These are phyloP conservation scores for Cordyceps pruinosa DNA, from an alignment of 2,329 filamentous ascomycete species.

Conservation along the genomic window DNA sequence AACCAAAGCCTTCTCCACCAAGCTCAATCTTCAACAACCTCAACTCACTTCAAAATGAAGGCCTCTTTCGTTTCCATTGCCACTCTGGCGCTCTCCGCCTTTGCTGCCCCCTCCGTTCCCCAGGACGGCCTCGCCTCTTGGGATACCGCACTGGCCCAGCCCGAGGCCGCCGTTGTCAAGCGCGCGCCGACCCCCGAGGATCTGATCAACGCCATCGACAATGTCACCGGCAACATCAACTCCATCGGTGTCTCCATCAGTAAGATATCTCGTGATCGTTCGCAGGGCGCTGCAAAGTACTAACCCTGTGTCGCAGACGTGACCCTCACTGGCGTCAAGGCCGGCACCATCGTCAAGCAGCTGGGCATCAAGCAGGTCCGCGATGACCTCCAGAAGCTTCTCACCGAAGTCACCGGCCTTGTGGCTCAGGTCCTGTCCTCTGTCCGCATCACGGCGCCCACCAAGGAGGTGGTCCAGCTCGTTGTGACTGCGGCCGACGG, in stretches of 20 bases:
- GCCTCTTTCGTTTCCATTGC: not conserved
- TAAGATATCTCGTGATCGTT: not conserved
- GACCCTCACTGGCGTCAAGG: not conserved
- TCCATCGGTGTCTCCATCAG: not conserved
- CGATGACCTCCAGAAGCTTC: not conserved
- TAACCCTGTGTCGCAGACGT: not conserved
- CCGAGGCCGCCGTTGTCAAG: not conserved
- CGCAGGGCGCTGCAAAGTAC: too few species aligned
- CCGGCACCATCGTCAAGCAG: not conserved
- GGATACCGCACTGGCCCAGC: not conserved
- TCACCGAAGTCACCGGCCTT: not conserved
- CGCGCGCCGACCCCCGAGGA: not conserved
- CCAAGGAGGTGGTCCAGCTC: not conserved
- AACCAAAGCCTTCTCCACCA: too few species aligned
- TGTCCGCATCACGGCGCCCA: not conserved
- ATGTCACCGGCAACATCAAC: not conserved
- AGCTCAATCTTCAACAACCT: too few species aligned
- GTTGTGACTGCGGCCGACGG: not conserved
- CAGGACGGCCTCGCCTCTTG: not conserved
- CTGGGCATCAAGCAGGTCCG: not conserved
- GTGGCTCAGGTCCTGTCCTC: not conserved
- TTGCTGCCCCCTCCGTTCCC: not conserved
- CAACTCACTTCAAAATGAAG: not conserved
- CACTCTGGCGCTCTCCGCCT: not conserved
- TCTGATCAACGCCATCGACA: not conserved